phyloP scores from a whole-genome alignment of 331 rosid genomes.

The Phaseolus coccineus region DNA sequence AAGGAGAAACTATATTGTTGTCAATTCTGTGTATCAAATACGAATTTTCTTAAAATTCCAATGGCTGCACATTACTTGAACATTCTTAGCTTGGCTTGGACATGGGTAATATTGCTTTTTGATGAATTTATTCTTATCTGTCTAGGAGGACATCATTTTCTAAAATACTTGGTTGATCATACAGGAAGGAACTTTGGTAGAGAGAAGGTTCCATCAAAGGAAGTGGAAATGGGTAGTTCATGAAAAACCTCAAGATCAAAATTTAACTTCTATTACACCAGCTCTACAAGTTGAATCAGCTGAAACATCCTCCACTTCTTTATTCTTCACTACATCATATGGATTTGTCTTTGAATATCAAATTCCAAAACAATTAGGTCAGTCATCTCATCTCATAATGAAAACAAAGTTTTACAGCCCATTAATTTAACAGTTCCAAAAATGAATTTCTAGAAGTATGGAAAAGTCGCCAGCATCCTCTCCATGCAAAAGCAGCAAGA shows the following conservation, averaged over 20 bases:
- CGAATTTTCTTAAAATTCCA: not conserved
- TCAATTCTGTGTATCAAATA: too few species aligned
- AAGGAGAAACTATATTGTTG: not conserved
- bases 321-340: conserved; percentile 11
- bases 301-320: conserved; percentile 22
- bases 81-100: too few species aligned
- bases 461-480: conserved; percentile 18
- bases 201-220: conserved; percentile 8
- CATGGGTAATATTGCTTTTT: not conserved
- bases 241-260: conserved; percentile 9
- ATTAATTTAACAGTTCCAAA: not conserved
- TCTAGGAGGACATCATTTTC: not conserved
- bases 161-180: not conserved
- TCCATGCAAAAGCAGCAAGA: conserved; percentile 24
- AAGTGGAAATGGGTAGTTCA: conserved; percentile 21
- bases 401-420: too few species aligned
- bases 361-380: conserved; percentile 2
- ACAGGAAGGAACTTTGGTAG: conserved; percentile 25
- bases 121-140: not conserved
- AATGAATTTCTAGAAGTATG: conserved; percentile 8
- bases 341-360: conserved; percentile 5
- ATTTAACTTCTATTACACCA: conserved; percentile 15
- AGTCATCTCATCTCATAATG: not conserved
- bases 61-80: not conserved
- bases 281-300: conserved; percentile 2